These are phyloP conservation scores for Apodospora peruviana DNA, from an alignment of 495 filamentous ascomycete genomes.

Conservation along the genomic window DNA sequence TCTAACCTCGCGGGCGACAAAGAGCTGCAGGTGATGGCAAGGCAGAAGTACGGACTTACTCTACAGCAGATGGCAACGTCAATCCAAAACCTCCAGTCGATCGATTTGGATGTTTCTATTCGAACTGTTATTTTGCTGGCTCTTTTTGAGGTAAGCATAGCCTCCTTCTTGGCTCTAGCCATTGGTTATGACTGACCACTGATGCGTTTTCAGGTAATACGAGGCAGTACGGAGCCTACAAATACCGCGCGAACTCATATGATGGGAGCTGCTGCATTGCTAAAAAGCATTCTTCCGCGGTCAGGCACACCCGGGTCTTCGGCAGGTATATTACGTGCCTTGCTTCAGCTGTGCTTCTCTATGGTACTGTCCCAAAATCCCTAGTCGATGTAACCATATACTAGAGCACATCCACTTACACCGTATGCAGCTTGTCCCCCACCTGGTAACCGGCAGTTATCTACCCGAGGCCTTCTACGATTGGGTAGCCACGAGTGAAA, in stretches of 20 bases:
- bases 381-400: slow-evolving; percentile 8
- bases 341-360: slow-evolving; percentile 39
- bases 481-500: slow-evolving; percentile 27
- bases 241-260: slow-evolving; percentile 38
- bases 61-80: slow-evolving; percentile 31
- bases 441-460: slow-evolving; percentile 20
- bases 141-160: slow-evolving; percentile 38
- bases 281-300: slow-evolving; percentile 26
- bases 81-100: slow-evolving; percentile 18
- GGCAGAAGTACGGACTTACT: slow-evolving; percentile 37
- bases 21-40: slow-evolving; percentile 30
- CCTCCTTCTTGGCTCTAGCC: background rate
- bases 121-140: slow-evolving; percentile 38
- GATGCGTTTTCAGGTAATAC: slow-evolving; percentile 19
- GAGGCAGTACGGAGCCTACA: slow-evolving; percentile 15
- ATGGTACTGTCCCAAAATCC: slow-evolving; percentile 27
- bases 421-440: slow-evolving; percentile 26
- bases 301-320: slow-evolving; percentile 14
- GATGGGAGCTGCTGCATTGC: slow-evolving; percentile 38
- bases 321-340: slow-evolving; percentile 25
- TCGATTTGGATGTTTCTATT: slow-evolving; percentile 24
- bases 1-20: slow-evolving; percentile 40
- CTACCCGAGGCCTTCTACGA: slow-evolving; percentile 32
- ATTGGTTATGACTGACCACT: too few species aligned
- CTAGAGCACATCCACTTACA: slow-evolving; percentile 1